Evolutionary conservation across 1,284 basidiomycete genomes (phyloP).

Genomic region (Ceratobasidium sp.): DNA sequence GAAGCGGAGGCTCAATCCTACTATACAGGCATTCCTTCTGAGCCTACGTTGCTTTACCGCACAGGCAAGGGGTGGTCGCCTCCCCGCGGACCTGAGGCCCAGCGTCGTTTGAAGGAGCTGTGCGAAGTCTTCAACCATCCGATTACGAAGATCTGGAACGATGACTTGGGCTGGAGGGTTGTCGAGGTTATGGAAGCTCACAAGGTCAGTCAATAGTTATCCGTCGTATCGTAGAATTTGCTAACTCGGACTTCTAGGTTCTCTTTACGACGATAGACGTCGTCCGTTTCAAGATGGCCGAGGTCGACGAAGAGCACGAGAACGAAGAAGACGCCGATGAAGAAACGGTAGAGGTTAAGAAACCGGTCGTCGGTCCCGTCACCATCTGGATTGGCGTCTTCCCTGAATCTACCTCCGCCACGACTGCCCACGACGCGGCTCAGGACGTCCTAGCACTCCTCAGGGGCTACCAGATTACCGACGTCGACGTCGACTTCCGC

Average conservation of each 20-base stretch:
- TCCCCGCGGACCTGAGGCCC: slow-evolving; percentile 52
- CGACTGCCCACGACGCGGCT: slow-evolving; percentile 41
- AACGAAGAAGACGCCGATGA: slow-evolving; percentile 15
- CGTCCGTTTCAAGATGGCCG: slow-evolving; percentile 44
- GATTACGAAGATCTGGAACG: slow-evolving; percentile 9
- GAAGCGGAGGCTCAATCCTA: slow-evolving; percentile 52
- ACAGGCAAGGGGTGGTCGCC: slow-evolving; percentile 52
- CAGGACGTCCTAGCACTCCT: slow-evolving; percentile 42
- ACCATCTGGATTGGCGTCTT: slow-evolving; percentile 47
- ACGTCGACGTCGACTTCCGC: slow-evolving; percentile 46
- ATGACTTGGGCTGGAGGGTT: slow-evolving; percentile 13
- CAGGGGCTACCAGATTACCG: slow-evolving; percentile 22
- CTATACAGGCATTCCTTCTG: slow-evolving; percentile 51
- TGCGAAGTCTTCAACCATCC: slow-evolving; percentile 51
- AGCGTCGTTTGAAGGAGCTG: slow-evolving; percentile 53
- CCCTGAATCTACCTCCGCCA: slow-evolving; percentile 35
- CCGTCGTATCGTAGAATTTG: not conserved
- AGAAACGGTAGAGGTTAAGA: not conserved
- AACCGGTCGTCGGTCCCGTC: slow-evolving; percentile 42
- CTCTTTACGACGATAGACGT: slow-evolving; percentile 41
- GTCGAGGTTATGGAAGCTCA: slow-evolving; percentile 25
- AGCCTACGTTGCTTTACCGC: slow-evolving; percentile 52
- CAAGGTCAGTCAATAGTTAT: slow-evolving; percentile 14
- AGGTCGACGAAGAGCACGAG: slow-evolving; percentile 7
- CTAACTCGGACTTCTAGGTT: slow-evolving; percentile 29